Conservation (phyloP, 352 stramenopile species). For the Halophytophthora polymorphica region DNA sequence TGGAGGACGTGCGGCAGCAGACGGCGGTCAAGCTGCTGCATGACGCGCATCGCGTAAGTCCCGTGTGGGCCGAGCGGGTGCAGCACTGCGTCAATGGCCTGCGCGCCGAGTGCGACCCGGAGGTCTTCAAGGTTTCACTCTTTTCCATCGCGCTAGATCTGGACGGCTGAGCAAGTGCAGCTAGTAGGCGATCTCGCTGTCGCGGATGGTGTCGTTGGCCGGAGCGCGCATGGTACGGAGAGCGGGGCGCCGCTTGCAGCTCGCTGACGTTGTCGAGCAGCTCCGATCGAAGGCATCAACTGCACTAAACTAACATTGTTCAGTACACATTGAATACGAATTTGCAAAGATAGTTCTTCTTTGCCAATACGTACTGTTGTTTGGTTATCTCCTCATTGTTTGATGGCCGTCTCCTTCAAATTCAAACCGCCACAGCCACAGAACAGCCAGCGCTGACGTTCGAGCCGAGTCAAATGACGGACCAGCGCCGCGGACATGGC, state of each 20-base stretch:
- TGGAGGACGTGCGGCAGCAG: constrained; percentile 64
- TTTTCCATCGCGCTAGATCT: constrained; percentile 52
- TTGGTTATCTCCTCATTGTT: no score
- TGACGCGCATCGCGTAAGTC: constrained; percentile 26
- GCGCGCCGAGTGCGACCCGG: constrained; percentile 26
- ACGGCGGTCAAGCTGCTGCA: constrained; percentile 51
- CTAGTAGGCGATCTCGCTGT: no score
- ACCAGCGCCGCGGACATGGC: background rate
- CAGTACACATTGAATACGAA: no score
- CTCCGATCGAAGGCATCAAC: no score
- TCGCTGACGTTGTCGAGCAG: no score
- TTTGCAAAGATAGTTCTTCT: no score
- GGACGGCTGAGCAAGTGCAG: constrained; percentile 2
- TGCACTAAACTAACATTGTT: no score
- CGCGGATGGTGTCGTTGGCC: no score
- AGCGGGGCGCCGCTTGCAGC: no score
- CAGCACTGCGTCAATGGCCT: constrained; percentile 33
- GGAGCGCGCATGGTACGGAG: no score
- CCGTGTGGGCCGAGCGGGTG: constrained; percentile 23
- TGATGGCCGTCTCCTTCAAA: no score
- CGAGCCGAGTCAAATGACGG: background rate
- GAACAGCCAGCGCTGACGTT: background rate
- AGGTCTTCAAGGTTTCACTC: constrained; percentile 47
- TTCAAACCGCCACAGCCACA: background rate
- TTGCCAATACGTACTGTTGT: no score